Base-by-base conservation (phyloP, 768 basidiomycete species). In the Mycena crocata region DNA sequence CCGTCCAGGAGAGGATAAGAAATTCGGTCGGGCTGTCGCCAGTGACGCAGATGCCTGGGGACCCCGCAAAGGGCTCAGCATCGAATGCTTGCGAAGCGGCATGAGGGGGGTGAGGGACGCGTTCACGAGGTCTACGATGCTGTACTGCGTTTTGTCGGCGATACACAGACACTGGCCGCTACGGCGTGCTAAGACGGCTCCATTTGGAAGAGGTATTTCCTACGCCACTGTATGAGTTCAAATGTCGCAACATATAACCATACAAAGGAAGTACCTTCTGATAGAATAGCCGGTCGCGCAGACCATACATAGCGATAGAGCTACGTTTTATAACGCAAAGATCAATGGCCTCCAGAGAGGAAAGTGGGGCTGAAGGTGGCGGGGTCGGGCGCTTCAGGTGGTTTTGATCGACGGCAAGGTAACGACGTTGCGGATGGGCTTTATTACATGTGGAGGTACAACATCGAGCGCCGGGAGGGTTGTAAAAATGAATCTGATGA, bases 1-100 rank as follows among this genome's bases (percentile, higher is more conserved):
- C 96, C 1, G 91, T 95, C 87, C 92, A 96, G 2, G 93, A 93
- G 19, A 94, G 82, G 24, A 98, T 84, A 45, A 98, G 85, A 71
- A 96, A 98, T 76, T 98, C 96, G 69, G 62, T 19, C 15, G 68
- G 64, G 45, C 86, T 88, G 32, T 88, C 87, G 37, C 86, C 84
- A 28, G 96, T 86, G 26, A 94, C 87, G 1, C 89, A 87, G 51
- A 97, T 93, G 28, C 86, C 87, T 0, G 94, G 94, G 42, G 89
- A 87, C 24, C 90, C 80, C 63, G 80, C 60, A 73, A 78, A 72
- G 2, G 78, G 66, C 3, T 78, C 73, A 3, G 80, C 75, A 3
- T 84, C 86, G 12, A 74, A 70, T 1, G 86, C 88, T 74, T 97
- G 96, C 2, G 89, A 92, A 97, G 81, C 1, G 95, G 95, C 37